phyloP scores from a whole-genome alignment of 192 early-diverging fungal species.

The Umbelopsis vinacea region DNA sequence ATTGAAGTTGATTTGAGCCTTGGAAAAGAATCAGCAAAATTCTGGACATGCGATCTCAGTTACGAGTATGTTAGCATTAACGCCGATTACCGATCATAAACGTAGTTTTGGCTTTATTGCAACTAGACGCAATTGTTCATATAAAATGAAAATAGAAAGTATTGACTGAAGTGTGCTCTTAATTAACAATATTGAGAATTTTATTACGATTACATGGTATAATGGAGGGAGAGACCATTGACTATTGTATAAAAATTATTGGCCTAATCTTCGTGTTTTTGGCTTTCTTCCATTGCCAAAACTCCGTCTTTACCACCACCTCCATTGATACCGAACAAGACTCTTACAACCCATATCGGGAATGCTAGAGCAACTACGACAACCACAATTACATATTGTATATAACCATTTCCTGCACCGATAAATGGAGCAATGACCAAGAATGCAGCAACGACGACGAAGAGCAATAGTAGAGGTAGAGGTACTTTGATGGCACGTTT shows the following conservation, averaged over 20 bases:
- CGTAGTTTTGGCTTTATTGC: not conserved
- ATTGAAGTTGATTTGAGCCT: slow-evolving; percentile 80
- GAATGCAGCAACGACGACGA: slow-evolving; percentile 38
- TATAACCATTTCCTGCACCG: not conserved
- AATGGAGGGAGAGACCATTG: too few relatives aligned
- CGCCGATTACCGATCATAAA: slow-evolving; percentile 82
- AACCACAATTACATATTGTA: slow-evolving; percentile 3
- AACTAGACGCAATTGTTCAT: not conserved
- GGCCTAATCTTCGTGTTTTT: not conserved
- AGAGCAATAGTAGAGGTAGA: slow-evolving; percentile 33
- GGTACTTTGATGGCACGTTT: slow-evolving; percentile 41
- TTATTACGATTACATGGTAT: too few relatives aligned
- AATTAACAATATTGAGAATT: too few relatives aligned
- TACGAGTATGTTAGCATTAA: slow-evolving; percentile 96
- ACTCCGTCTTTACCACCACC: slow-evolving; percentile 7
- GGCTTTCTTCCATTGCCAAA: not conserved
- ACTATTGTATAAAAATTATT: not conserved
- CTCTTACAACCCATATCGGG: slow-evolving; percentile 9
- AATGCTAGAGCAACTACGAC: not conserved
- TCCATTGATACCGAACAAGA: slow-evolving; percentile 5
- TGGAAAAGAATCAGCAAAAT: slow-evolving; percentile 73
- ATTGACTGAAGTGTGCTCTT: too few relatives aligned
- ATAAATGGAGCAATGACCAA: slow-evolving; percentile 36
- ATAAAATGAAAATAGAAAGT: not conserved
- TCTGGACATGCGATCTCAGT: slow-evolving; percentile 96